Percentiles rank a stretch among this genome's conserved stretches.
Conservation (phyloP, 768 basidiomycete species). For the Suillus americanus region DNA sequence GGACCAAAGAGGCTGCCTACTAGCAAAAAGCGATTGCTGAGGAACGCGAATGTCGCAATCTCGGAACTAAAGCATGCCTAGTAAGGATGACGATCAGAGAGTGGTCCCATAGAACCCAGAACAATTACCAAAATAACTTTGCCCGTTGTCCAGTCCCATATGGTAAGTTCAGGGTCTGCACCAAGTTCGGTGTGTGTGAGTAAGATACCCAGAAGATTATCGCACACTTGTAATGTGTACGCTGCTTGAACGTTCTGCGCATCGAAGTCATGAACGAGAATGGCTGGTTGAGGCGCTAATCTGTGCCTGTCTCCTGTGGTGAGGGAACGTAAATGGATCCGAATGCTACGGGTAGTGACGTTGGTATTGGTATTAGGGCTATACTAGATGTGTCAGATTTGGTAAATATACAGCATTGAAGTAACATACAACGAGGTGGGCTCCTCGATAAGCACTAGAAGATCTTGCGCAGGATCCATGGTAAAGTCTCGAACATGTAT, state of each 20-base stretch:
- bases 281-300: slow-evolving; percentile 34
- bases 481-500: slow-evolving; percentile 53
- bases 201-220: slow-evolving; percentile 50
- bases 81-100: slow-evolving; percentile 3
- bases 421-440: slow-evolving; percentile 33
- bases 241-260: slow-evolving; percentile 24
- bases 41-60: slow-evolving; percentile 42
- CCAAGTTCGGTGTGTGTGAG: slow-evolving; percentile 33
- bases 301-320: slow-evolving; percentile 48
- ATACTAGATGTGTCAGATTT: neutral
- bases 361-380: slow-evolving; percentile 9
- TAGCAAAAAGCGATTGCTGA: slow-evolving; percentile 42
- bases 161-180: slow-evolving; percentile 44
- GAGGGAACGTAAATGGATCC: slow-evolving; percentile 47
- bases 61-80: slow-evolving; percentile 31
- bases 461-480: slow-evolving; percentile 67
- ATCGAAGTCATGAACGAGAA: slow-evolving; percentile 29
- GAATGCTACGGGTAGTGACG: slow-evolving; percentile 6
- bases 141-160: slow-evolving; percentile 73
- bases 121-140: slow-evolving; percentile 42
- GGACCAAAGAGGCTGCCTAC: slow-evolving; percentile 28
- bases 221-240: slow-evolving; percentile 56
- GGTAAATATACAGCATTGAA: slow-evolving; percentile 5
- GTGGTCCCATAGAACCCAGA: neutral
- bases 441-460: slow-evolving; percentile 51